Evolutionary conservation across 2,329 filamentous ascomycete species (phyloP), one percentile per base, ranked within the genome.

Genomic region (Westerdykella aurantiaca): DNA sequence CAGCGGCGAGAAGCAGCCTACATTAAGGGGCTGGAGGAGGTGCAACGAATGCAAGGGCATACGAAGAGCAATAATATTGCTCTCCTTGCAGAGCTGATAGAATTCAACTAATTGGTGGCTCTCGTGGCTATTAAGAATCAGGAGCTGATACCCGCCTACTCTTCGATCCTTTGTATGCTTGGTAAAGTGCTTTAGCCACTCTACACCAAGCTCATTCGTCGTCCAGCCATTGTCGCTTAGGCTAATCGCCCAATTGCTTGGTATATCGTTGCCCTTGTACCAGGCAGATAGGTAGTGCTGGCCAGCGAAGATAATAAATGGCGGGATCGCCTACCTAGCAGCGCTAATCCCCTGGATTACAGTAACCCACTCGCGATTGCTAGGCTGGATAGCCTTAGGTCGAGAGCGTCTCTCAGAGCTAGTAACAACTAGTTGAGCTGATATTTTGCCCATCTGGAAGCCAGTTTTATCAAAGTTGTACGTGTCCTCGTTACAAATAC

Each of bases 41-140:
- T 70, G 52, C 44, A 60, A 70, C 22, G 52, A 64, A 50, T 69
- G 50, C 14, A 55, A 6, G 43, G 58, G 65, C 43, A 70, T 66
- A 49, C 41, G 70, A 43, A 69, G 50, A 31, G 58, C 58, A 41
- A 68, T 63, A 51, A 72, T 69, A 37, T 69, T 64, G 39, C 69
- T 47, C n/a, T 60, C 43, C 37, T 46, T 52, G 42, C 49, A 72
- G 40, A 58, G 63, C 21, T 62, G 17, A 37, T 70, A 37, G 47
- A 72, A 71, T 41, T 61, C 45, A 17, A 51, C 46, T 7, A 52
- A 64, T n/a, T 64, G 29, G 52, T 72, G 51, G 45, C 60, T 69
- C 40, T 44, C 39, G 22, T 37, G 48, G n/a, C 34, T 34, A 21
- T 44, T 29, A 1, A 39, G 9, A 14, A 43, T 55, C 6, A 71